A percentile compares a stretch with the other conserved stretches of the same genome.
These are phyloP conservation scores for Lepraria neglecta DNA, from an alignment of 495 filamentous ascomycete genomes.

Conservation along the genomic window DNA sequence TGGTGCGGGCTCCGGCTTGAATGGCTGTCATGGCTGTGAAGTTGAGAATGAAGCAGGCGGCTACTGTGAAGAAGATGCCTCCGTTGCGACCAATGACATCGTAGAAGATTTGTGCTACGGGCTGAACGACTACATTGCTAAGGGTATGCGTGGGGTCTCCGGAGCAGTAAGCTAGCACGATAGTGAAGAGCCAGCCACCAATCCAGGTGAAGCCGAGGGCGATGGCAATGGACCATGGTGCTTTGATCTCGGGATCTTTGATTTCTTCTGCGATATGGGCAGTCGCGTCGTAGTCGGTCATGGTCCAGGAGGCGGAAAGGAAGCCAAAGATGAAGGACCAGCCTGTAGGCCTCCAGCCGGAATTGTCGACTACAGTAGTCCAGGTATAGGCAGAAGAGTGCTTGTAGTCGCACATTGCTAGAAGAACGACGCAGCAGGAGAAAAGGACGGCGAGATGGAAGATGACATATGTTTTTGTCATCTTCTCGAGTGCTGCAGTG, in stretches of 20 bases:
- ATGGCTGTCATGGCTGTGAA: slow-evolving; percentile 57
- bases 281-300: slow-evolving; percentile 53
- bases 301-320: slow-evolving; percentile 62
- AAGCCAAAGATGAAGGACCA: slow-evolving; percentile 68
- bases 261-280: slow-evolving; percentile 61
- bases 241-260: slow-evolving; percentile 50
- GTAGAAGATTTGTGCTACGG: slow-evolving; percentile 60
- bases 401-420: slow-evolving; percentile 53
- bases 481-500: slow-evolving; percentile 56
- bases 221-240: slow-evolving; percentile 54
- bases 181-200: slow-evolving; percentile 56
- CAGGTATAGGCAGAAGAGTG: slow-evolving; percentile 57
- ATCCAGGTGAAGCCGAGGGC: slow-evolving; percentile 58
- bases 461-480: slow-evolving; percentile 59
- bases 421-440: slow-evolving; percentile 51
- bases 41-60: slow-evolving; percentile 51
- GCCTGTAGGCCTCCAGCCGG: slow-evolving; percentile 57
- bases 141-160: slow-evolving; percentile 46
- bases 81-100: slow-evolving; percentile 52
- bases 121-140: slow-evolving; percentile 44
- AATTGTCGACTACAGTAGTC: slow-evolving; percentile 51
- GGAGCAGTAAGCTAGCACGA: slow-evolving; percentile 58
- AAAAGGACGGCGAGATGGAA: slow-evolving; percentile 57
- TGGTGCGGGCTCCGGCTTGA: slow-evolving; percentile 54
- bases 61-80: slow-evolving; percentile 55